phyloP scores from a whole-genome alignment of 768 basidiomycete species.

The Suillus placidus region DNA sequence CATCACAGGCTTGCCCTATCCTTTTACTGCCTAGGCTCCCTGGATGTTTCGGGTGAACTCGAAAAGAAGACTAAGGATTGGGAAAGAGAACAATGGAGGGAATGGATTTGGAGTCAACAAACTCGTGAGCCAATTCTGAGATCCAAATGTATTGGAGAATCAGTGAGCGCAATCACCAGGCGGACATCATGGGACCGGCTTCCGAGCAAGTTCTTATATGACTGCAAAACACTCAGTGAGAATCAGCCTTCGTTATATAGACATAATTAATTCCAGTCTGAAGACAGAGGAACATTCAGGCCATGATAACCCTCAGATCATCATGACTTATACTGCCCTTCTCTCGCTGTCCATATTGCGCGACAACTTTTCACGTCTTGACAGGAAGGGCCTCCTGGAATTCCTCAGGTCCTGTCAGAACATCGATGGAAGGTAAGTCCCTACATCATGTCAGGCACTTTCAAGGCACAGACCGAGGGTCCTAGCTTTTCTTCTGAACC shows the following conservation, averaged over 20 bases:
- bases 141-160: constrained; percentile 13
- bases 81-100: constrained; percentile 66
- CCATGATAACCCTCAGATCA: constrained; percentile 78
- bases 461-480: constrained; percentile 3
- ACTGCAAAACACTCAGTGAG: constrained; percentile 35
- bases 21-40: constrained; percentile 85
- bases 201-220: constrained; percentile 77
- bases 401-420: constrained; percentile 77
- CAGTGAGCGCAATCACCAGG: constrained; percentile 38
- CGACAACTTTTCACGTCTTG: constrained; percentile 77
- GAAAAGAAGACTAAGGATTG: constrained; percentile 43
- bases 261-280: constrained; percentile 17
- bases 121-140: constrained; percentile 44
- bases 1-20: constrained; percentile 71
- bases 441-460: constrained; percentile 2
- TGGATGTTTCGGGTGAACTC: constrained; percentile 72
- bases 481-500: constrained; percentile 72
- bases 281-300: constrained; percentile 43
- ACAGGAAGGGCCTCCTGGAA: constrained; percentile 64
- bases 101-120: constrained; percentile 93
- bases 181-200: constrained; percentile 65
- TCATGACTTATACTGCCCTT: constrained; percentile 93
- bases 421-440: constrained; percentile 77
- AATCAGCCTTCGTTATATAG: constrained; percentile 4
- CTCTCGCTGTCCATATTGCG: constrained; percentile 81